phyloP scores from a whole-genome alignment of 1,284 basidiomycete species.

The Inonotus obliquus region DNA sequence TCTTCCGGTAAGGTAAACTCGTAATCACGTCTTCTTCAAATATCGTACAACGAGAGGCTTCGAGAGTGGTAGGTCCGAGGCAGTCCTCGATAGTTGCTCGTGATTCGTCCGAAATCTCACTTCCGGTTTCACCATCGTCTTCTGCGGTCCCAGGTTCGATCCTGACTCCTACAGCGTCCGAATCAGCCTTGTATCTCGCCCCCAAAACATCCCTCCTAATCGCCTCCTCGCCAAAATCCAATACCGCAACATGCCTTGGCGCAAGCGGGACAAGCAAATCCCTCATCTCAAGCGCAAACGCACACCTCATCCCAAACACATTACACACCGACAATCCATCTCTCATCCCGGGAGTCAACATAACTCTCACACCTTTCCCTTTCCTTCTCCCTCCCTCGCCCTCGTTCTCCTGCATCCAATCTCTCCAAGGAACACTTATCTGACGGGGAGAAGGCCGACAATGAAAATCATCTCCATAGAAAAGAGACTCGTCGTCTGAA shows the following conservation, averaged over 20 bases:
- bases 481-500: background rate
- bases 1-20: conserved; percentile 39
- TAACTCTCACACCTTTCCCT: conserved; percentile 35
- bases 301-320: conserved; percentile 48
- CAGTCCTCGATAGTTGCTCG: background rate
- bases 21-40: conserved; percentile 40
- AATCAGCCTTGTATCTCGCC: background rate
- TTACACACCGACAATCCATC: conserved; percentile 53
- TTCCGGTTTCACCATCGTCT: background rate
- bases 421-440: conserved; percentile 35
- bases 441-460: background rate
- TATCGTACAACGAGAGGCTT: conserved; percentile 22
- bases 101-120: background rate
- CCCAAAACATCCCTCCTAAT: conserved; percentile 27
- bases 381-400: background rate
- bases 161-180: background rate
- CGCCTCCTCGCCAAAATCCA: conserved; percentile 50
- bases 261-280: conserved; percentile 14
- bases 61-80: conserved; percentile 2
- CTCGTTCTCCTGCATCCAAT: conserved; percentile 42
- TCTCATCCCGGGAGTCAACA: conserved; percentile 30
- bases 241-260: conserved; percentile 30
- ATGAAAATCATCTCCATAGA: background rate
- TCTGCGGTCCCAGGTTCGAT: background rate
- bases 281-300: conserved; percentile 25